phyloP scores from a whole-genome alignment of 306 rosid species.

The Mimosa pudica region DNA sequence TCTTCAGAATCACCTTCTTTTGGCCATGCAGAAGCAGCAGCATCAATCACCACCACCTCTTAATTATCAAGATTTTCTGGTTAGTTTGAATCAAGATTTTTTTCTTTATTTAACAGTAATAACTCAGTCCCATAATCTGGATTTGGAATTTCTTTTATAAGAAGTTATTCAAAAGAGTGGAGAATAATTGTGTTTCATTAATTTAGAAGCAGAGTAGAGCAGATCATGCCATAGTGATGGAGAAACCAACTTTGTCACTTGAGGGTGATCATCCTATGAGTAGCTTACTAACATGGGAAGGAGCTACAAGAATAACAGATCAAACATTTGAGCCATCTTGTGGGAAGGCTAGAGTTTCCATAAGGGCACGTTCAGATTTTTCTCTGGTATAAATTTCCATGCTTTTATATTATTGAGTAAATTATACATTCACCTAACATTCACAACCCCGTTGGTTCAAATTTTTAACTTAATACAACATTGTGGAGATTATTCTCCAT shows the following conservation, averaged over 20 bases:
- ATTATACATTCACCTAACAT: background rate
- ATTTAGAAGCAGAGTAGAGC: conserved; percentile 29
- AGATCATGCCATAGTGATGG: conserved; percentile 25
- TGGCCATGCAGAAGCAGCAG: conserved; percentile 21
- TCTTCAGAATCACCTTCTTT: conserved; percentile 39
- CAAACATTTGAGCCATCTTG: conserved; percentile 23
- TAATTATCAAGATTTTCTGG: conserved; percentile 28
- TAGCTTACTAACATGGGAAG: background rate
- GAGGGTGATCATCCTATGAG: conserved; percentile 7
- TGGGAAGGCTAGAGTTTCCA: conserved; percentile 48
- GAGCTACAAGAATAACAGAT: conserved; percentile 27
- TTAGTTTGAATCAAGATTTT: conserved; percentile 17
- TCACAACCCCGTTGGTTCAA: background rate
- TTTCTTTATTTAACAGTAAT: background rate
- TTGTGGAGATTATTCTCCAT: too few species aligned
- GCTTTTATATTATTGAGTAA: conserved; percentile 2
- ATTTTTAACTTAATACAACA: background rate
- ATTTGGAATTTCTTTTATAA: background rate
- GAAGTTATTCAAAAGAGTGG: background rate
- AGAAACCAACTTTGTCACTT: conserved; percentile 13
- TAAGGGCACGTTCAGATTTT: conserved; percentile 44
- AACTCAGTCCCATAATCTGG: background rate
- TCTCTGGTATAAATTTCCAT: conserved; percentile 32
- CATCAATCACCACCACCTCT: conserved; percentile 2
- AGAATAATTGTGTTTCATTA: background rate